A percentile compares a stretch with the other conserved stretches of the same genome.
Conservation (phyloP, 2,329 filamentous ascomycete genomes). For the Trichoderma breve region DNA sequence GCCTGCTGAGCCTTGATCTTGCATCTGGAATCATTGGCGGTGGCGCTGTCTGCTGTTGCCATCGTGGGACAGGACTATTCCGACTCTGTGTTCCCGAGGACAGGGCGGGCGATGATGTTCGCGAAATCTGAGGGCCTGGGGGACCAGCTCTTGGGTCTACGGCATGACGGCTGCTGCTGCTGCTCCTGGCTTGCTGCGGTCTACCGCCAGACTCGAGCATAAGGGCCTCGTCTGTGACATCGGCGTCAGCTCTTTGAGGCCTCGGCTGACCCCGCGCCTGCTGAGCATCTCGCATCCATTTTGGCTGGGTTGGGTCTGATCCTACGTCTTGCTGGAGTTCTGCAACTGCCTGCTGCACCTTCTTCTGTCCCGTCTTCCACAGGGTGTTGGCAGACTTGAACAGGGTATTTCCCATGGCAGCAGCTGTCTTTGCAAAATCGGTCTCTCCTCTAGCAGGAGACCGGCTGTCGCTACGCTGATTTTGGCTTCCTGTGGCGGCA, state of each 20-base stretch:
- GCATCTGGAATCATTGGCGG: constrained; percentile 37
- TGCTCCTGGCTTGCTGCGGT: constrained; percentile 43
- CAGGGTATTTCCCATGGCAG: constrained; percentile 76
- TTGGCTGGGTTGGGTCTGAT: constrained; percentile 74
- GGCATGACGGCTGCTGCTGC: constrained; percentile 29
- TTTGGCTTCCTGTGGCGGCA: constrained; percentile 35
- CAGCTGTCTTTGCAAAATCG: constrained; percentile 77
- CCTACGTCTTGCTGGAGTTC: constrained; percentile 68
- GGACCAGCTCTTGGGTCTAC: constrained; percentile 29
- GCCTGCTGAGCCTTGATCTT: constrained; percentile 62
- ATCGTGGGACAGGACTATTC: constrained; percentile 51
- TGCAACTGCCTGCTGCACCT: constrained; percentile 85
- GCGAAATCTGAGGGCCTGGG: constrained; percentile 36
- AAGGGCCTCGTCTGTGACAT: constrained; percentile 69
- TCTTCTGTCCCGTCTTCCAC: constrained; percentile 94
- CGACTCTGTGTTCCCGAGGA: constrained; percentile 45
- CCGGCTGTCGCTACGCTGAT: constrained; percentile 45
- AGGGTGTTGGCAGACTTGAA: constrained; percentile 93
- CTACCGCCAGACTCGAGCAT: constrained; percentile 69
- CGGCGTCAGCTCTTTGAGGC: constrained; percentile 32
- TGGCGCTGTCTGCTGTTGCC: constrained; percentile 53
- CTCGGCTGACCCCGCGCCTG: constrained; percentile 38
- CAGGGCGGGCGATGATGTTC: constrained; percentile 51
- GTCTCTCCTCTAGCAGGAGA: constrained; percentile 59
- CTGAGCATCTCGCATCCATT: constrained; percentile 86